Base-by-base conservation (phyloP, 371 early-diverging fungal species). In the Mucor sp. region DNA sequence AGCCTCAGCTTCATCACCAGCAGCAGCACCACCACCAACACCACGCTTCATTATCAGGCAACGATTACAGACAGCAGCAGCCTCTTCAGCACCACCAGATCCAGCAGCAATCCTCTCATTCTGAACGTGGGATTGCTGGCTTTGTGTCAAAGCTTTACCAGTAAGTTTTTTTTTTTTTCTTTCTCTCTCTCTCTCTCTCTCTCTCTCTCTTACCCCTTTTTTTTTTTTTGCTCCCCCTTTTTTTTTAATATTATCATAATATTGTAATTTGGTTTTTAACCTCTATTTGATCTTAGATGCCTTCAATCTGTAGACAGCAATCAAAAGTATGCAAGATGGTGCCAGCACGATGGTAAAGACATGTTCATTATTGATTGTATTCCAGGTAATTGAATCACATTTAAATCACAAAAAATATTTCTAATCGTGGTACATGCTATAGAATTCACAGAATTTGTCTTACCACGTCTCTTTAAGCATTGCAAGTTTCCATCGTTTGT, bases 401-500 rank as follows among this genome's bases (percentile, higher is more conserved):
- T 43, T 4, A 25, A 27, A 53, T 27, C 9, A 53, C 7, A 14
- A 53, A 44, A n/a, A 44, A 44, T 7, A 7, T 44, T 17, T 44
- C 19, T 19, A 44, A 44, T 19, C n/a, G 19, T 44, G 44, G 17
- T 44, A 19, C 63, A 32, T n/a, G n/a, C n/a, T n/a, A n/a, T 61
- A 82, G 85, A 81, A 69, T 85, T 85, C 57, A 82, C 85, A 4
- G 75, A 80, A 58, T 70, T 73, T n/a, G 80, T 85, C 9, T 61
- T 85, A 50, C 85, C 85, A 15, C 77, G 77, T 64, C 63, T 77
- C 23, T 85, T 85, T 50, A 85, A 85, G 47, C 85, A 85, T 66
- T 85, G 85, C 63, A 85, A 85, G 75, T 85, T 85, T 62, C 75
- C 83, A 32, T 85, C 85, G 2, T 85, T 85, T 74, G 85, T 85